These are phyloP conservation scores for Daedalea quercina DNA, from an alignment of 768 basidiomycete genomes.

Conservation along the genomic window DNA sequence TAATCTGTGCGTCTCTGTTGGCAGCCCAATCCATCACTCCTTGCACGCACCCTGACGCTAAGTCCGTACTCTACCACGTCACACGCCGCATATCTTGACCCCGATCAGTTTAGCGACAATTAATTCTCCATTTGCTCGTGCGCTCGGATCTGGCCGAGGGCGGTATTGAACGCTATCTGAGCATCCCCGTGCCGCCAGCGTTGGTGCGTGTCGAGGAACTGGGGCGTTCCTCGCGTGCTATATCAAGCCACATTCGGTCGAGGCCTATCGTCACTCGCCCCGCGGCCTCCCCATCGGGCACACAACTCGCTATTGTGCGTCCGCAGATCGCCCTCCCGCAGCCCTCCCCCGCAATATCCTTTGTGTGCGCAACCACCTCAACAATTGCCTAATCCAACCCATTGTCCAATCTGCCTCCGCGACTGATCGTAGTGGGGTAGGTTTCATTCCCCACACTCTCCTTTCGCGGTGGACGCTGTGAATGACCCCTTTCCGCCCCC, in stretches of 20 bases:
- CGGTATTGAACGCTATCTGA: background rate
- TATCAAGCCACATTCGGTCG: slow-evolving; percentile 1
- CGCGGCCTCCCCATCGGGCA: background rate
- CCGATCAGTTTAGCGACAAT: background rate
- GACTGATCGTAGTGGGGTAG: slow-evolving; percentile 1
- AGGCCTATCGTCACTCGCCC: slow-evolving; percentile 2
- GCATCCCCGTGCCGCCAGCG: background rate
- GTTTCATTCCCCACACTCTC: background rate
- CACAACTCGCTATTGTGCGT: background rate
- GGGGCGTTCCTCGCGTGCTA: slow-evolving; percentile 2
- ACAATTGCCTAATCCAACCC: background rate
- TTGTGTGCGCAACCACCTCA: background rate
- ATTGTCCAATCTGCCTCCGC: background rate
- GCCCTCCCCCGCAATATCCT: background rate
- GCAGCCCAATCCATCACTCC: too few relatives aligned
- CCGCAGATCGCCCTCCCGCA: background rate
- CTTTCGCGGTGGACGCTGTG: background rate
- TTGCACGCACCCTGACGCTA: background rate
- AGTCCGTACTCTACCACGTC: background rate
- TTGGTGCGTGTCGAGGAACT: background rate
- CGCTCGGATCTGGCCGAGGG: slow-evolving; percentile 1
- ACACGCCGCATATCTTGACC: background rate
- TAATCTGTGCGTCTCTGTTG: background rate
- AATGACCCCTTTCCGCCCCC: background rate
- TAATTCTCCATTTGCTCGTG: background rate